These are phyloP conservation scores for Mucor circinelloides DNA, from an alignment of 371 early-diverging fungal species.

Conservation along the genomic window DNA sequence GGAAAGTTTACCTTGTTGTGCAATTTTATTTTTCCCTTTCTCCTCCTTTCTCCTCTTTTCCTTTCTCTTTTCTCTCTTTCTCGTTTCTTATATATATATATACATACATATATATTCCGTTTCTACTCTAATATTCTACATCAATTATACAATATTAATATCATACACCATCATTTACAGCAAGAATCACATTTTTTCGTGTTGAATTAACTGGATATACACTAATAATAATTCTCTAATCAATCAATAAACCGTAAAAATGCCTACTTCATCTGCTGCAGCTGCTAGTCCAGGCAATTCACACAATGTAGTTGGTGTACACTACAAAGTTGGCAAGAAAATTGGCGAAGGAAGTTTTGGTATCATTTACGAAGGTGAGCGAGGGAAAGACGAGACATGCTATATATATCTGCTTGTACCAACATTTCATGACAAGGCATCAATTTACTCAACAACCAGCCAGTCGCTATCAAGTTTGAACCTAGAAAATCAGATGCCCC, in stretches of 20 bases:
- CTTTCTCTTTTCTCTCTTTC: conserved; percentile 1
- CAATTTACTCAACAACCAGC: conserved; percentile 79
- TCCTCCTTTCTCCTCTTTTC: neutral
- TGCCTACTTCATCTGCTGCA: conserved; percentile 25
- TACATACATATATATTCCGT: neutral
- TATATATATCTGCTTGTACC: neutral
- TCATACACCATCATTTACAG: neutral
- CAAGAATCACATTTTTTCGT: neutral
- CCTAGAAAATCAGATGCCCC: conserved; percentile 93
- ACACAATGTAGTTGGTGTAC: conserved; percentile 84
- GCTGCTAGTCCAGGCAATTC: conserved; percentile 29
- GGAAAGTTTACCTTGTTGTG: conserved; percentile 8
- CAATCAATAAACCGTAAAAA: conserved; percentile 6
- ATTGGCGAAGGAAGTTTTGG: conserved; percentile 97
- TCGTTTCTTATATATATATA: neutral
- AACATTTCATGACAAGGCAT: conserved; percentile 40
- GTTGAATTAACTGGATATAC: neutral
- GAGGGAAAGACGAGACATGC: neutral
- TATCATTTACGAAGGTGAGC: conserved; percentile 91
- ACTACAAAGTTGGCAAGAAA: conserved; percentile 91
- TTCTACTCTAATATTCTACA: neutral
- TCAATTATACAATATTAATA: neutral
- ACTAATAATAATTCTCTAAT: neutral
- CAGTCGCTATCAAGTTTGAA: conserved; percentile 94
- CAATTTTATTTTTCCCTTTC: conserved; percentile 3